Base-by-base conservation (phyloP, 164 flowering plant species). In the Cinnamomum chago region DNA sequence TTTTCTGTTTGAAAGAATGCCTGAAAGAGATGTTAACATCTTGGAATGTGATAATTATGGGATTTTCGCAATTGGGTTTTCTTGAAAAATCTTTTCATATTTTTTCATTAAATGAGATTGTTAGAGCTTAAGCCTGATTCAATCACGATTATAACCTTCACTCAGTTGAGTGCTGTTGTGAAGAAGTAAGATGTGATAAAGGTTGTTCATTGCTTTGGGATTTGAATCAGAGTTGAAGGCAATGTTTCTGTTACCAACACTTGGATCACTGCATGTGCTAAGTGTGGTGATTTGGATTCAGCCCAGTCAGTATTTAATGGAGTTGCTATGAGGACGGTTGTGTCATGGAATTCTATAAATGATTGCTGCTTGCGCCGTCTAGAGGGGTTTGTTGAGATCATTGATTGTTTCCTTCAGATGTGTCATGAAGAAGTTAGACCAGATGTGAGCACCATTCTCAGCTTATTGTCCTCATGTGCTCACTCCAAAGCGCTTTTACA, bases 41-140 rank as follows among this genome's bases (percentile, higher is more conserved):
- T 35, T 89, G 95, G 91, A 90, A 90, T 72, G 88, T 77, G 1
- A 84, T 89, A 76, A 73, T 89, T 58, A 33, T 80, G 74, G 92
- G 90, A 17, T 86, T 83, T 73, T 77, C 81, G 58, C 86, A 82
- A 14, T 40, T 33, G 76, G 87, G 87, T 50, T 60, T 40, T 60
- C 40, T 75, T 28, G 85, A 80, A 14, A 76, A 68, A 47, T 86
- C 76, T 33, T 70, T 68, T 28, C 0, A 11, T 25, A 58, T 77
- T 86, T 58, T 86, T 89, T 62, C 35, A 20, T 30, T 68, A 73
- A 50, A 86, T 90, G 91, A 84, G 87, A 68, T 22, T 77, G 5
- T 77, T 25, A 3, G 86, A 82, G 15, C 60, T 84, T 73, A 52
- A 20, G 72, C 86, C 87, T 14, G 93, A 90, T 70, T 77, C 86